Base-by-base conservation (phyloP, 805 yeast species). In the Dipodascus geniculatus region DNA sequence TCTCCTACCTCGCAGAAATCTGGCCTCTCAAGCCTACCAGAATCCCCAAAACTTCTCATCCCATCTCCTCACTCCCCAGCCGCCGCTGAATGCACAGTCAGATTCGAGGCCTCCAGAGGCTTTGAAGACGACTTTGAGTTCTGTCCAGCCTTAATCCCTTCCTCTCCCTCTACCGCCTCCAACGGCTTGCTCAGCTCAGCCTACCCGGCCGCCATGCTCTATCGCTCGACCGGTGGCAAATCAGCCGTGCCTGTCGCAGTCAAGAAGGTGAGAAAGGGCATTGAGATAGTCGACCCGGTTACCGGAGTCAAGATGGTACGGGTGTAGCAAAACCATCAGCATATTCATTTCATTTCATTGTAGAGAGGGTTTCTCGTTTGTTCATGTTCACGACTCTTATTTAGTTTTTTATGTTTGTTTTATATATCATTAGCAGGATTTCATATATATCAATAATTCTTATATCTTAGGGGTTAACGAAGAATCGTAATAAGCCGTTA, bases 121-220 rank as follows among this genome's bases (percentile, higher is more conserved):
- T 83, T 85, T 65, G 89, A 81, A 64, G 86, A 84, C 59, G 91
- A 85, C 65, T 63, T 76, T 51, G 90, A 82, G 68, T 85, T 85
- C 65, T 81, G 83, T 59, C 86, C 86, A 6, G 70, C 69, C 1
- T 57, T 68, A 42, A 54, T 58, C 22, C 22, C 55, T 20, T n/a
- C n/a, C n/a, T 11, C 48, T 8, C n/a, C n/a, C n/a, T n/a, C n/a
- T n/a, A n/a, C n/a, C n/a, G n/a, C n/a, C n/a, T n/a, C n/a, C n/a
- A n/a, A n/a, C n/a, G n/a, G 33, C 33, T 28, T 28, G 33, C 11
- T 28, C 33, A 28, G 33, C 33, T 6, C 6, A 28, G 31, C 31
- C n/a, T 17, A 14, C 11, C 50, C 50, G 6, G 24, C 50, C 19
- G 50, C 31, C n/a, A 22, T 16, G 9, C 23, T n/a, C 35, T 28